phyloP scores from a whole-genome alignment of 192 early-diverging fungal species.

The Ambispora gerdemannii region DNA sequence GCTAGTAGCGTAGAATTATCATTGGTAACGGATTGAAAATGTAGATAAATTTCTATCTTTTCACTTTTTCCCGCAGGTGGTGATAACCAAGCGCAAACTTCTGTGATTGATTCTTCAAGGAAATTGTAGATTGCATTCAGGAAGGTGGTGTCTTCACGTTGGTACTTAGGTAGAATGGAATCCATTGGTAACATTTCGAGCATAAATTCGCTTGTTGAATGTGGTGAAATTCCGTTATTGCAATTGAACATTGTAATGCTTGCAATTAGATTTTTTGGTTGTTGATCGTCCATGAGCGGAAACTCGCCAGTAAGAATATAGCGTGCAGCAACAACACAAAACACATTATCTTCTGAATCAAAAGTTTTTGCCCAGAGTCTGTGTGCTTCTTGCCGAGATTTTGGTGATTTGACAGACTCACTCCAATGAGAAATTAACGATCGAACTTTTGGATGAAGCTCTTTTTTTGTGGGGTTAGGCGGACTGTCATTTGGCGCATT shows the following conservation, averaged over 20 bases:
- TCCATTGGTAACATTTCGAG: background rate
- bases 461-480: no score
- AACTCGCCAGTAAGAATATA: constrained; percentile 16
- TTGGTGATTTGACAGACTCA: background rate
- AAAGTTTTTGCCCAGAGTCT: background rate
- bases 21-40: background rate
- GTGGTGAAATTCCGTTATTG: no score
- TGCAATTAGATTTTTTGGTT: background rate
- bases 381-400: background rate
- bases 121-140: background rate
- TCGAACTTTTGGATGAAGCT: background rate
- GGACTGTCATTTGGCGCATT: constrained; percentile 2
- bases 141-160: background rate
- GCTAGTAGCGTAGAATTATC: background rate
- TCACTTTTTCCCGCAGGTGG: background rate
- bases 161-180: background rate
- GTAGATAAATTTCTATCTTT: background rate
- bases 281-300: background rate
- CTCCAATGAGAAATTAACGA: constrained; percentile 4
- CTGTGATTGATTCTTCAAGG: no score
- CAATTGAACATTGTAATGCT: no score
- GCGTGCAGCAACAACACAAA: background rate
- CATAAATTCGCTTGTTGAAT: background rate
- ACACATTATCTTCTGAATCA: background rate
- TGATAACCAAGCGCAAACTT: constrained; percentile 2